Conservation (phyloP, 192 early-diverging fungal species). For the Spinellus fusiger region DNA sequence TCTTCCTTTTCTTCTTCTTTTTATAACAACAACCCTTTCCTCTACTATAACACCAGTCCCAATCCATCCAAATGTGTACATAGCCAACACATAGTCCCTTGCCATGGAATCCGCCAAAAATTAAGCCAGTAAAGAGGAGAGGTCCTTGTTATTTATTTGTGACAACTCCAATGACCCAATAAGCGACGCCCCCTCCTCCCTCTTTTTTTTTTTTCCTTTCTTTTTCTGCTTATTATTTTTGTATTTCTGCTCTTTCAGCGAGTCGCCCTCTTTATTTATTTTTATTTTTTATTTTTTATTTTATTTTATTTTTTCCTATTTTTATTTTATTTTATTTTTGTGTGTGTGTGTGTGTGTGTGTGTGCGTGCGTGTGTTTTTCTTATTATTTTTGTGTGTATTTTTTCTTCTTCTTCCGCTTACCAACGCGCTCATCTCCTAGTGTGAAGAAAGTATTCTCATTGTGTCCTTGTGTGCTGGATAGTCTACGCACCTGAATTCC, state of each 20-base stretch:
- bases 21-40: too few relatives aligned
- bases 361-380: background rate
- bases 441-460: too few relatives aligned
- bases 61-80: too few relatives aligned
- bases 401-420: background rate
- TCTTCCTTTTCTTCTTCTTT: too few relatives aligned
- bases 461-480: too few relatives aligned
- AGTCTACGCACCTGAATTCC: background rate
- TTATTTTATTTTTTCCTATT: background rate
- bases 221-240: constrained; percentile 8
- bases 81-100: too few relatives aligned
- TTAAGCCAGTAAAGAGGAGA: background rate
- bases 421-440: background rate
- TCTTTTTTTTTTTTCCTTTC: constrained; percentile 14
- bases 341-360: background rate
- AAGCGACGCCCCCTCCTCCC: background rate
- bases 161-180: background rate
- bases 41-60: too few relatives aligned
- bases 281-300: constrained; percentile 3
- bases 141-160: background rate
- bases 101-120: too few relatives aligned
- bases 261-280: background rate
- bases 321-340: background rate
- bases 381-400: background rate
- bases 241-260: too few relatives aligned